phyloP scores from a whole-genome alignment of 495 filamentous ascomycete species.

The Aeminium ludgeri region DNA sequence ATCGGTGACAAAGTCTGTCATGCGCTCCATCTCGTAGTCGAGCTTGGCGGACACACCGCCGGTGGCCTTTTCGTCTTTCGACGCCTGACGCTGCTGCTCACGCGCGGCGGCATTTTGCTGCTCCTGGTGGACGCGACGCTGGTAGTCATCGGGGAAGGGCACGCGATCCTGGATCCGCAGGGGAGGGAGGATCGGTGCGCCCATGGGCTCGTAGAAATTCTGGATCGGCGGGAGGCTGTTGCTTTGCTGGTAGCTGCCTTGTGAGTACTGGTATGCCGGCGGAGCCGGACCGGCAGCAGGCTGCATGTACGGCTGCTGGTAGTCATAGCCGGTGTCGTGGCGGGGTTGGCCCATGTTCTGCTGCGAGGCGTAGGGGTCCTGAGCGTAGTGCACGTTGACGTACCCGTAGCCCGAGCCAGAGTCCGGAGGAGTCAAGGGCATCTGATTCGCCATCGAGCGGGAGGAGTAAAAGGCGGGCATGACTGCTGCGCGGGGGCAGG shows the following conservation, averaged over 20 bases:
- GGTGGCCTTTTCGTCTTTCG: slow-evolving; percentile 26
- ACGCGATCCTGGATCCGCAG: slow-evolving; percentile 20
- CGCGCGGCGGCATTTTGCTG: slow-evolving; percentile 11
- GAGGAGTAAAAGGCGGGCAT: slow-evolving; percentile 12
- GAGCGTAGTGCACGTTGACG: slow-evolving; percentile 23
- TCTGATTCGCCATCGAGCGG: slow-evolving; percentile 10
- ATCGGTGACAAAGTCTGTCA: slow-evolving; percentile 94
- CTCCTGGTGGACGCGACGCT: slow-evolving; percentile 17
- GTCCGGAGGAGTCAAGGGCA: slow-evolving; percentile 25
- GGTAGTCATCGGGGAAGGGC: slow-evolving; percentile 16
- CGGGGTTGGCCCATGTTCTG: slow-evolving; percentile 14
- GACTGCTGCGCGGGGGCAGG: neutral
- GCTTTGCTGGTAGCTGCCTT: slow-evolving; percentile 21
- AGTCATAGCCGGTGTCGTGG: slow-evolving; percentile 22
- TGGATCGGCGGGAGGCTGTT: slow-evolving; percentile 19
- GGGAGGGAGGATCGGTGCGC: slow-evolving; percentile 22
- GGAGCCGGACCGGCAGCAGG: slow-evolving; percentile 10
- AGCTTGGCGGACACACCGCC: slow-evolving; percentile 91
- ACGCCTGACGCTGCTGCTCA: slow-evolving; percentile 9
- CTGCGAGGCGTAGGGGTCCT: slow-evolving; percentile 18
- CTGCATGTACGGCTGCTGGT: slow-evolving; percentile 22
- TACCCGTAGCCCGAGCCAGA: slow-evolving; percentile 22
- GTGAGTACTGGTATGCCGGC: slow-evolving; percentile 14
- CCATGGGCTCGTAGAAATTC: slow-evolving; percentile 22
- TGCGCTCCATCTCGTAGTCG: slow-evolving; percentile 97